phyloP scores from a whole-genome alignment of 176 grass and related monocot genomes.

The Musa itinerans region DNA sequence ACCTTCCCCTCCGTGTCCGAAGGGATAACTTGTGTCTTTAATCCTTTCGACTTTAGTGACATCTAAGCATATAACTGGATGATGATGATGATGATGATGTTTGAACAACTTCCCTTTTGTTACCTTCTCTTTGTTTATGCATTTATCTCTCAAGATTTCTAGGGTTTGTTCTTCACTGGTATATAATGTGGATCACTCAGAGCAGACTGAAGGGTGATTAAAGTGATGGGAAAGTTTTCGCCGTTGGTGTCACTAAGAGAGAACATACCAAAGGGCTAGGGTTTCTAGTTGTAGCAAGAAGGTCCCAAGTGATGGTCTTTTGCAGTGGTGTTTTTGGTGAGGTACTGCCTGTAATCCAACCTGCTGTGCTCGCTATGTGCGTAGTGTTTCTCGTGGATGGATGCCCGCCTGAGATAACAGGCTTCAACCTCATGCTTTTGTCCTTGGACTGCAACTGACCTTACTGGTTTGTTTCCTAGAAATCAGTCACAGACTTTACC shows the following conservation, averaged over 20 bases:
- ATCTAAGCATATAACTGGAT: not conserved
- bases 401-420: not conserved
- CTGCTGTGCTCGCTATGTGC: not conserved
- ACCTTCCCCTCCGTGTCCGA: not conserved
- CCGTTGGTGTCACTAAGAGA: not conserved
- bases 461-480: not conserved
- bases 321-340: not conserved
- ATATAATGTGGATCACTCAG: not conserved
- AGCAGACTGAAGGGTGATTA: not conserved
- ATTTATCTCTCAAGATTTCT: not conserved
- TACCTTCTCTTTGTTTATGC: not conserved
- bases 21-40: not conserved
- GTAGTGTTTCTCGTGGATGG: not conserved
- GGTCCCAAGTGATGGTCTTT: not conserved
- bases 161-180: not conserved
- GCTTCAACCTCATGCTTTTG: not conserved
- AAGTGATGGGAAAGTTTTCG: not conserved
- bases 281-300: not conserved
- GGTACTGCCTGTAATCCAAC: not conserved
- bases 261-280: not conserved
- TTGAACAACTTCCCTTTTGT: not conserved
- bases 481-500: not conserved
- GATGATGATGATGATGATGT: not conserved
- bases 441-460: not conserved
- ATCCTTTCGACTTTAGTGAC: not conserved